phyloP scores from a whole-genome alignment of 1,284 basidiomycete genomes.

The Kwoniella shivajii region DNA sequence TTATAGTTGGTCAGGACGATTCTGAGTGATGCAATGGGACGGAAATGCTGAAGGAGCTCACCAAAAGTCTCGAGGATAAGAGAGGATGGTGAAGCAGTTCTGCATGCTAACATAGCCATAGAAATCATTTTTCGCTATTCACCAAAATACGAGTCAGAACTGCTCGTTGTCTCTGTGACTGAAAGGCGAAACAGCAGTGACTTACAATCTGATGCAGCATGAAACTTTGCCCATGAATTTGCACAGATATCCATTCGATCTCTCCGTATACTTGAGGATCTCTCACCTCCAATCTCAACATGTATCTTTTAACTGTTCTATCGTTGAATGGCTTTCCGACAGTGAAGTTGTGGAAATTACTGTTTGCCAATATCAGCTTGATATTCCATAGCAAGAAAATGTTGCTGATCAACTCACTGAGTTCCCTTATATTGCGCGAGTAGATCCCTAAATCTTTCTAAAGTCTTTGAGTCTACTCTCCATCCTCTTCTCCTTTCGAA shows the following conservation, averaged over 20 bases:
- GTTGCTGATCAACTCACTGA: slow-evolving; percentile 55
- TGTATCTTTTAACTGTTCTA: slow-evolving; percentile 75
- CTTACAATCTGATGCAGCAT: slow-evolving; percentile 88
- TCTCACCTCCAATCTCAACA: slow-evolving; percentile 79
- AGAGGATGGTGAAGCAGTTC: slow-evolving; percentile 72
- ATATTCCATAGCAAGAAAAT: too few species aligned
- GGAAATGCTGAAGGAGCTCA: slow-evolving; percentile 12
- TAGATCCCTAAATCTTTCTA: slow-evolving; percentile 63
- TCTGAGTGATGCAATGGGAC: too few species aligned
- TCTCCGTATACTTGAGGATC: slow-evolving; percentile 68
- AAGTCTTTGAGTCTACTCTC: slow-evolving; percentile 62
- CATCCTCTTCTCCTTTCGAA: slow-evolving; percentile 59
- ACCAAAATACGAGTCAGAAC: background rate
- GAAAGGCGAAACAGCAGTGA: background rate
- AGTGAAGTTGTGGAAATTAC: slow-evolving; percentile 98
- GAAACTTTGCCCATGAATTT: slow-evolving; percentile 96
- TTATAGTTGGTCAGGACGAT: background rate
- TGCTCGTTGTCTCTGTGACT: background rate
- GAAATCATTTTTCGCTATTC: slow-evolving; percentile 95
- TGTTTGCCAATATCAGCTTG: slow-evolving; percentile 47
- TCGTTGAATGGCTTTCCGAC: slow-evolving; percentile 83
- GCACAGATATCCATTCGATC: slow-evolving; percentile 92
- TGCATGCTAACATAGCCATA: slow-evolving; percentile 73
- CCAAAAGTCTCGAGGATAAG: slow-evolving; percentile 66
- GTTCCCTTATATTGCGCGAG: slow-evolving; percentile 70